A percentile compares a stretch with the other conserved stretches of the same genome.
Evolutionary conservation across 768 basidiomycete genomes (phyloP).

Genomic region (Xerocomellus chrysenteron): DNA sequence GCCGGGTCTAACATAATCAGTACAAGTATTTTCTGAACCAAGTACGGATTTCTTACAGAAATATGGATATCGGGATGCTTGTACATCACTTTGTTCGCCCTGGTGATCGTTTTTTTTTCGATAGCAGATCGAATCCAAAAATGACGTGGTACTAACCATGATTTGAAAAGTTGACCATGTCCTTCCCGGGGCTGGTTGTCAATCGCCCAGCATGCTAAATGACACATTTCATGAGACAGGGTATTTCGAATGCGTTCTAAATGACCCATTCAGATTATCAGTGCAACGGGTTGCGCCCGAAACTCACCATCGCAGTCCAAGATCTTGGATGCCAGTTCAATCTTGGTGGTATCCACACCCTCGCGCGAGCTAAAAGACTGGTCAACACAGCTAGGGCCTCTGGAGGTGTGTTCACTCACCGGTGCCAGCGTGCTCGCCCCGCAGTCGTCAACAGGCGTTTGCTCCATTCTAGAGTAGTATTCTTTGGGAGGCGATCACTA

Average conservation of each 20-base stretch:
- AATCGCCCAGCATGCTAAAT: constrained; percentile 84
- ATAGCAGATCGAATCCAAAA: not conserved
- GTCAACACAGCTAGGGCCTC: not conserved
- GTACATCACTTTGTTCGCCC: constrained; percentile 73
- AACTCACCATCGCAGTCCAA: constrained; percentile 67
- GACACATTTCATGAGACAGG: constrained; percentile 90
- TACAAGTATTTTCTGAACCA: not conserved
- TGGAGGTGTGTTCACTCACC: constrained; percentile 36
- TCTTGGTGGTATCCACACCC: constrained; percentile 58
- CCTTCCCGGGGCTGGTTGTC: constrained; percentile 65
- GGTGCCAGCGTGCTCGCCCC: constrained; percentile 64
- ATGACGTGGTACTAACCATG: constrained; percentile 48
- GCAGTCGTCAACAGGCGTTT: constrained; percentile 66
- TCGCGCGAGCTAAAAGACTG: constrained; percentile 46
- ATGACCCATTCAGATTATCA: not conserved
- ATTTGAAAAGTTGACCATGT: constrained; percentile 72
- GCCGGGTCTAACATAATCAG: constrained; percentile 51
- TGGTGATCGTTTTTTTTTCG: not conserved
- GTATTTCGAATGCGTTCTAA: constrained; percentile 80
- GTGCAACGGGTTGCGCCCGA: too few species aligned
- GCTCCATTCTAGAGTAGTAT: constrained; percentile 65
- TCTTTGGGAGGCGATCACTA: constrained; percentile 47
- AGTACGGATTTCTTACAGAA: constrained; percentile 46
- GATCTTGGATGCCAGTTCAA: constrained; percentile 82
- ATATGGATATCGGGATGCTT: constrained; percentile 68